Evolutionary conservation across 1,139 yeast species (phyloP), one percentile per base, ranked within the genome.

Genomic region (Hyphopichia buzzinii): DNA sequence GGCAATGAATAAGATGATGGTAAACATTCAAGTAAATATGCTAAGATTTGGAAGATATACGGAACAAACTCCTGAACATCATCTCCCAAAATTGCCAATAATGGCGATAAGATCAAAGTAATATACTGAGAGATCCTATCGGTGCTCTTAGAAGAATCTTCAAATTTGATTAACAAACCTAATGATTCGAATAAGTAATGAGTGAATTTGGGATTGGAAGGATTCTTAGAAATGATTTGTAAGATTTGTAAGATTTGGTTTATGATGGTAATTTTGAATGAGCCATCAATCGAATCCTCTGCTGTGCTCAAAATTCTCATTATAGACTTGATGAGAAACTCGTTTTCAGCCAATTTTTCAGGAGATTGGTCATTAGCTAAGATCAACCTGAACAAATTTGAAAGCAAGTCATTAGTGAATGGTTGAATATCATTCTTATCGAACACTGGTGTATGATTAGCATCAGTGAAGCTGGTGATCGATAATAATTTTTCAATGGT

Each of bases 31-130:
- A 94, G 68, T 44, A 88, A 62, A 53, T 66, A 89, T 1, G 97
- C 84, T 46, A 92, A 68, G 16, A 92, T 73, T 64, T 94, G 99
- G 62, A 94, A 86, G 7, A 84, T 81, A 53, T 94, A 94, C 7
- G 97, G 97, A 12, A 86, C 82, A 57, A 92, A 94, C 60, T 94
- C 99, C 49, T 90, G 94, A 29, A 92, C 86, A 52, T 92, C 98
- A 37, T 82, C 80, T 16, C 84, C 81, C 42, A 94, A 70, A 27
- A 90, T 78, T 4, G 65, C 64, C 44, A 89, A 64, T 40, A 87
- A 70, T 3, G 81, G 73, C 4, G 95, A 92, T 50, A 89, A 73
- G 30, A 86, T 68, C 8, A 75, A 43, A 7, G 72, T 71, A 38
- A 84, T 81, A 35, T 83, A 66, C 31, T 58, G 54, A 2, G 69